These are phyloP conservation scores for Cardamine resedifolia DNA, from an alignment of 345 rosid genomes.

Conservation along the genomic window DNA sequence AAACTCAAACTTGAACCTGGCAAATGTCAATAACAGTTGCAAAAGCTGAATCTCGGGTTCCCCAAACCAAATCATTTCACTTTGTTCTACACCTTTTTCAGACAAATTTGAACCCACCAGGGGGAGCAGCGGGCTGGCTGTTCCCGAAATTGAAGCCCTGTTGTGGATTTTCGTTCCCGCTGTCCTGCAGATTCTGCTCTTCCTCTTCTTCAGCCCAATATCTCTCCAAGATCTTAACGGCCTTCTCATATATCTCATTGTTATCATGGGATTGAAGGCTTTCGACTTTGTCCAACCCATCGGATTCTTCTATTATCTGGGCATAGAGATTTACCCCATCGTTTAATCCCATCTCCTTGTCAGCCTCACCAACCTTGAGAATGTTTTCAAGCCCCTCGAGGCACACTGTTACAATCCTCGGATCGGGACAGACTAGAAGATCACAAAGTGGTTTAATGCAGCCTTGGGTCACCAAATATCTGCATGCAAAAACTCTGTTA, in stretches of 20 bases:
- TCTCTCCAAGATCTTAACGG: constrained; percentile 77
- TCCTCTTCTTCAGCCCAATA: constrained; percentile 83
- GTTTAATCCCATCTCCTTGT: constrained; percentile 64
- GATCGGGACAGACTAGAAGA: constrained; percentile 75
- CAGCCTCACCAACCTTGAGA: constrained; percentile 80
- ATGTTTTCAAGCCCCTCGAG: constrained; percentile 84
- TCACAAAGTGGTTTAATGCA: constrained; percentile 88
- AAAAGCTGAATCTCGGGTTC: constrained; percentile 27
- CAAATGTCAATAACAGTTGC: constrained; percentile 33
- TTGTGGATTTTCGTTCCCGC: constrained; percentile 39
- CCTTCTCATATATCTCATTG: constrained; percentile 80
- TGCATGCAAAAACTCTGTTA: constrained; percentile 37
- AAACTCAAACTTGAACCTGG: constrained; percentile 35
- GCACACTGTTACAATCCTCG: constrained; percentile 83
- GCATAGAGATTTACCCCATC: constrained; percentile 58
- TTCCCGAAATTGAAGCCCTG: constrained; percentile 56
- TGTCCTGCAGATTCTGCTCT: constrained; percentile 46
- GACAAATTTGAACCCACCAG: constrained; percentile 72
- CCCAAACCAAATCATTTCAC: constrained; percentile 19
- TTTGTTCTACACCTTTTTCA: constrained; percentile 42
- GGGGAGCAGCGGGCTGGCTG: constrained; percentile 50
- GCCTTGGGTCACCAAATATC: constrained; percentile 69
- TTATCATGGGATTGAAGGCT: constrained; percentile 78
- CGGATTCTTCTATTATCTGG: constrained; percentile 70
- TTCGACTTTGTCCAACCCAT: constrained; percentile 77